A percentile compares a stretch with the other conserved stretches of the same genome.
These are phyloP conservation scores for Dentipellis fragilis DNA, from an alignment of 768 basidiomycete species.

Conservation along the genomic window DNA sequence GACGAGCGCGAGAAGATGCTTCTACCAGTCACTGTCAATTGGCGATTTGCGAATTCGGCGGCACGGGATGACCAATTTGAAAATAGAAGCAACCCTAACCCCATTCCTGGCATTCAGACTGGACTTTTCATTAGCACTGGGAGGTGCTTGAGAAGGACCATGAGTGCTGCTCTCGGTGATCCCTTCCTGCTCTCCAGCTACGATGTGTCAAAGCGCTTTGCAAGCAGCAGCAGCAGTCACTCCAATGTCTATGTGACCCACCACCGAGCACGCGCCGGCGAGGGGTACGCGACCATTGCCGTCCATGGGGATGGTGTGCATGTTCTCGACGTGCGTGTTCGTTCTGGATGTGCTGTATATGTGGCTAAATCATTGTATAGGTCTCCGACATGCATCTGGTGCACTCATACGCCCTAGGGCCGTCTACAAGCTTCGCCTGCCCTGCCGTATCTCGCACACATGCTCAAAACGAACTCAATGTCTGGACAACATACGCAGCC, in stretches of 20 bases:
- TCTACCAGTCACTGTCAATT: too few relatives aligned
- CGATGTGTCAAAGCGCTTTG: conserved; percentile 3
- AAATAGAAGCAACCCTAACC: too few relatives aligned
- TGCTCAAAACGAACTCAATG: conserved; percentile 3
- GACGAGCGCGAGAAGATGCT: too few relatives aligned
- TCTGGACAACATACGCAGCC: conserved; percentile 9
- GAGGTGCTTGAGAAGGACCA: neutral
- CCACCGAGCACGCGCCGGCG: conserved; percentile 22
- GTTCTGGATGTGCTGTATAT: neutral
- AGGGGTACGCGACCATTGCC: conserved; percentile 56
- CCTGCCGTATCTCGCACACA: conserved; percentile 10
- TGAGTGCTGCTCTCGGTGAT: conserved; percentile 9
- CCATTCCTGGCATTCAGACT: too few relatives aligned
- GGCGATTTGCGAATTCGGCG: too few relatives aligned
- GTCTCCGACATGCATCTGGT: conserved; percentile 8
- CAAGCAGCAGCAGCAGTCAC: neutral
- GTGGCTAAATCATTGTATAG: neutral
- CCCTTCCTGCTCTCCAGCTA: conserved; percentile 12
- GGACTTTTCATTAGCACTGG: neutral
- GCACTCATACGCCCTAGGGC: conserved; percentile 11
- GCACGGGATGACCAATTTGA: too few relatives aligned
- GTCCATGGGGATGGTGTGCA: conserved; percentile 71
- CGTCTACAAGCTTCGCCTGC: conserved; percentile 13
- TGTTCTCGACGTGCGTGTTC: conserved; percentile 51
- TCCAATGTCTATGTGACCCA: conserved; percentile 25